phyloP scores from a whole-genome alignment of 2,329 filamentous ascomycete species.

The Aspergillus arachidicola region DNA sequence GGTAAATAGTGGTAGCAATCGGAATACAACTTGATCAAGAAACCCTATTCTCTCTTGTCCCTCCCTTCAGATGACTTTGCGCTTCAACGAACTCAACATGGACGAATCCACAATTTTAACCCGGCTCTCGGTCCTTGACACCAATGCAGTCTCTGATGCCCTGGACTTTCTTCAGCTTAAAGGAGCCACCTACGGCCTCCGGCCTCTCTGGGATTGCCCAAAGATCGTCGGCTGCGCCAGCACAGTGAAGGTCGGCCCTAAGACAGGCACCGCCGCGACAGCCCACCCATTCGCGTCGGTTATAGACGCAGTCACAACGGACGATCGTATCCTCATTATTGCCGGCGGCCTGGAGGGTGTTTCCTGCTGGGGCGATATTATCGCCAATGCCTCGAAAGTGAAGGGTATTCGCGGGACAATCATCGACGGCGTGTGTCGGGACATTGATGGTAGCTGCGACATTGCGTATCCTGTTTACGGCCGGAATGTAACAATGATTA shows the following conservation, averaged over 20 bases:
- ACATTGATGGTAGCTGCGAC: slow-evolving; percentile 37
- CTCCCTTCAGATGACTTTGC: neutral
- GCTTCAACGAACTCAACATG: slow-evolving; percentile 8
- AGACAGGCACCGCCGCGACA: slow-evolving; percentile 13
- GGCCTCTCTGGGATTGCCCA: slow-evolving; percentile 25
- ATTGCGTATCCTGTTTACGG: slow-evolving; percentile 38
- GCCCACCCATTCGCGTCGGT: slow-evolving; percentile 21
- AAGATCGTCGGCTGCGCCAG: slow-evolving; percentile 25
- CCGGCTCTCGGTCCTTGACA: slow-evolving; percentile 22
- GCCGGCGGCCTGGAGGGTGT: slow-evolving; percentile 20
- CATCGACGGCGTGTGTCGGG: slow-evolving; percentile 37
- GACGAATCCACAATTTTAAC: slow-evolving; percentile 9
- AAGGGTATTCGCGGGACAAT: slow-evolving; percentile 33
- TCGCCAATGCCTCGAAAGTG: slow-evolving; percentile 24
- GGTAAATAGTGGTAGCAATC: too few species aligned
- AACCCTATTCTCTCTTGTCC: neutral
- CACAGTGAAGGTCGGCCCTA: slow-evolving; percentile 23
- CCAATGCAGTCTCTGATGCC: slow-evolving; percentile 27
- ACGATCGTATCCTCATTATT: slow-evolving; percentile 26
- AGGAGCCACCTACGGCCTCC: slow-evolving; percentile 24
- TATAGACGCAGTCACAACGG: slow-evolving; percentile 18
- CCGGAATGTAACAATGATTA: slow-evolving; percentile 35
- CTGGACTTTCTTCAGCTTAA: slow-evolving; percentile 25
- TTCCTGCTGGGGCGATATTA: slow-evolving; percentile 28
- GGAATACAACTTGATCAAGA: neutral